Conservation (phyloP, 495 filamentous ascomycete genomes). For the Penicillium pulvis region DNA sequence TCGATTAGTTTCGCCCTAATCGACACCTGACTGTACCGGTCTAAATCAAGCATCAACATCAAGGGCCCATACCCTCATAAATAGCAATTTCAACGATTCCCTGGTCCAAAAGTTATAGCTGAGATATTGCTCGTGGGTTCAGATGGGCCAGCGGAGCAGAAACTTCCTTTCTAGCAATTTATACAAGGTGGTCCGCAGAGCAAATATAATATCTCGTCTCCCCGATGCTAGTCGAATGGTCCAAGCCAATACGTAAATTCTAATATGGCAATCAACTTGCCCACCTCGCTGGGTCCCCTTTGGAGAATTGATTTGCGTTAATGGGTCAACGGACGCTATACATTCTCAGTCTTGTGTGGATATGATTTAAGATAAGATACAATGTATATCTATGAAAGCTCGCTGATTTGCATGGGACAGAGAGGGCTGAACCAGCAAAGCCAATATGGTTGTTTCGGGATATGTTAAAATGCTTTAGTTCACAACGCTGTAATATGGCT, state of each 20-base stretch:
- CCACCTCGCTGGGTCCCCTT: background rate
- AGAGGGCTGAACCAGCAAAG: background rate
- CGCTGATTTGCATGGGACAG: background rate
- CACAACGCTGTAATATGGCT: background rate
- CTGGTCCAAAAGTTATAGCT: background rate
- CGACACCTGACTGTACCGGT: background rate
- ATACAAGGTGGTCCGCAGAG: background rate
- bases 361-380: background rate
- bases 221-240: no score
- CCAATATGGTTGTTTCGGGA: background rate
- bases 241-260: no score
- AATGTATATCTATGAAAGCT: background rate
- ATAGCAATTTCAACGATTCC: background rate
- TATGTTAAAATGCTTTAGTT: background rate
- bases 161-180: background rate
- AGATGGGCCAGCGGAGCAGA: background rate
- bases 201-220: background rate
- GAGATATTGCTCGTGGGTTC: background rate
- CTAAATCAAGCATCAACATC: background rate
- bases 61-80: background rate
- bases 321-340: background rate
- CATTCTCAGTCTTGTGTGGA: background rate
- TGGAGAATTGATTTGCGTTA: background rate
- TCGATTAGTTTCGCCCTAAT: background rate
- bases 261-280: no score